These are phyloP conservation scores for Cutaneotrichosporon cavernicola DNA, from an alignment of 1,284 basidiomycete species.

Conservation along the genomic window DNA sequence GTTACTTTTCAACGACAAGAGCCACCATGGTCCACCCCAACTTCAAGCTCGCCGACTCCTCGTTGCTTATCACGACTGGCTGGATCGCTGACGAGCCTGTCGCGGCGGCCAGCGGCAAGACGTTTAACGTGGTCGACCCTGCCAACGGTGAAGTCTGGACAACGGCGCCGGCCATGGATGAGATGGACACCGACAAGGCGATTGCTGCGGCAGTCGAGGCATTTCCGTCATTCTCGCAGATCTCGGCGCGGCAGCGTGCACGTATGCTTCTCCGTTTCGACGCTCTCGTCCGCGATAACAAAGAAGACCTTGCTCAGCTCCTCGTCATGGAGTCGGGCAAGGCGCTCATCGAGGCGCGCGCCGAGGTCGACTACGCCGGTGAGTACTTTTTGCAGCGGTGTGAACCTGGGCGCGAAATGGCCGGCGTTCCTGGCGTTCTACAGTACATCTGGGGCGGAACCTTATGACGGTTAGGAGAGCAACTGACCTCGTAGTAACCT, in stretches of 20 bases:
- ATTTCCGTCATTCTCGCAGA: slow-evolving; percentile 19
- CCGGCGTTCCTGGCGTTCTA: background rate
- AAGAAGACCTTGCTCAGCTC: slow-evolving; percentile 30
- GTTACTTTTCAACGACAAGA: too few relatives aligned
- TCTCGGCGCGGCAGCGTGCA: slow-evolving; percentile 24
- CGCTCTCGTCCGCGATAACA: slow-evolving; percentile 26
- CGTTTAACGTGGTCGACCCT: slow-evolving; percentile 26
- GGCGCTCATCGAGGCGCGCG: slow-evolving; percentile 71
- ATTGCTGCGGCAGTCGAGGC: slow-evolving; percentile 24
- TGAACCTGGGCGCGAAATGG: background rate
- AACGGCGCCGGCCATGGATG: slow-evolving; percentile 20
- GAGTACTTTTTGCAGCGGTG: slow-evolving; percentile 1
- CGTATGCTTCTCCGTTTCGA: slow-evolving; percentile 25
- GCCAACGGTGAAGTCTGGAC: slow-evolving; percentile 26
- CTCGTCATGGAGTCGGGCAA: slow-evolving; percentile 73
- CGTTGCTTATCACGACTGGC: slow-evolving; percentile 21
- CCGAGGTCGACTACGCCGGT: slow-evolving; percentile 64
- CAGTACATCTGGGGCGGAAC: background rate
- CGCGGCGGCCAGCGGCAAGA: slow-evolving; percentile 5
- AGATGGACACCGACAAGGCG: slow-evolving; percentile 26
- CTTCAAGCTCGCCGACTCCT: slow-evolving; percentile 24
- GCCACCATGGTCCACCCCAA: slow-evolving; percentile 23
- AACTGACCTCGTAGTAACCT: slow-evolving; percentile 16
- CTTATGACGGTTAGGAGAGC: background rate
- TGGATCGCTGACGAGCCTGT: slow-evolving; percentile 24